Conservation (phyloP, 2,329 filamentous ascomycete species). For the Botrytis aclada region DNA sequence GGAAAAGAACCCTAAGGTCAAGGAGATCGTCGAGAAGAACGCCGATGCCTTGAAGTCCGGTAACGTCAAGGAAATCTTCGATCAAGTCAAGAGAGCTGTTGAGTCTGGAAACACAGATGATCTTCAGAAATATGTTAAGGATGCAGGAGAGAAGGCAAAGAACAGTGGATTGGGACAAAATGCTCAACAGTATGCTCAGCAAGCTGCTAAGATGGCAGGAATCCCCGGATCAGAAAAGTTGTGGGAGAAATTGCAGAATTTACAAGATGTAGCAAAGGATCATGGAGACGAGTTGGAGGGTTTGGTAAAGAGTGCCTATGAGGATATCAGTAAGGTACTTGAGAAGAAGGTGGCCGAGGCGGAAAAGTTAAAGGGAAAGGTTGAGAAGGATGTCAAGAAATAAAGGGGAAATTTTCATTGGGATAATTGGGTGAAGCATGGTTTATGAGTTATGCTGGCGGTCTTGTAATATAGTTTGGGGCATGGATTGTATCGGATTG, state of each 20-base stretch:
- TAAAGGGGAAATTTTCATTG: neutral
- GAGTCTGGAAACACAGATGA: constrained; percentile 58
- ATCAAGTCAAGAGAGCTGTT: constrained; percentile 58
- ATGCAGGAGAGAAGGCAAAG: constrained; percentile 58
- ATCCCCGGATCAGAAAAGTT: constrained; percentile 63
- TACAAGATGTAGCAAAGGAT: constrained; percentile 63
- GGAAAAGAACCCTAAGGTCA: constrained; percentile 74
- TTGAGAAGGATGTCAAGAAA: constrained; percentile 31
- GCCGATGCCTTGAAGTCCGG: constrained; percentile 64
- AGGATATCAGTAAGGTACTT: constrained; percentile 63
- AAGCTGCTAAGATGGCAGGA: constrained; percentile 57
- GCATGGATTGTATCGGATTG: neutral
- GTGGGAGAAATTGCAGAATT: constrained; percentile 60
- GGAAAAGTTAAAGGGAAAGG: constrained; percentile 56
- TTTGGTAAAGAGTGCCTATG: constrained; percentile 64
- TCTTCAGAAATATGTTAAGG: constrained; percentile 59
- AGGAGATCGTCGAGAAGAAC: constrained; percentile 70
- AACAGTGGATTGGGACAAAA: constrained; percentile 40
- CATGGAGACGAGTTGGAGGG: constrained; percentile 68
- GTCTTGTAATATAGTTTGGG: neutral
- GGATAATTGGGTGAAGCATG: neutral
- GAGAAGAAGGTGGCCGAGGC: constrained; percentile 57
- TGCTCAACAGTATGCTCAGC: constrained; percentile 44
- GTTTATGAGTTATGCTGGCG: neutral
- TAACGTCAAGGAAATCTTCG: constrained; percentile 61